Percentiles rank a stretch among this genome's conserved stretches.
Conservation (phyloP, 208 protist genomes). For the Acanthamoeba culbertsoni region DNA sequence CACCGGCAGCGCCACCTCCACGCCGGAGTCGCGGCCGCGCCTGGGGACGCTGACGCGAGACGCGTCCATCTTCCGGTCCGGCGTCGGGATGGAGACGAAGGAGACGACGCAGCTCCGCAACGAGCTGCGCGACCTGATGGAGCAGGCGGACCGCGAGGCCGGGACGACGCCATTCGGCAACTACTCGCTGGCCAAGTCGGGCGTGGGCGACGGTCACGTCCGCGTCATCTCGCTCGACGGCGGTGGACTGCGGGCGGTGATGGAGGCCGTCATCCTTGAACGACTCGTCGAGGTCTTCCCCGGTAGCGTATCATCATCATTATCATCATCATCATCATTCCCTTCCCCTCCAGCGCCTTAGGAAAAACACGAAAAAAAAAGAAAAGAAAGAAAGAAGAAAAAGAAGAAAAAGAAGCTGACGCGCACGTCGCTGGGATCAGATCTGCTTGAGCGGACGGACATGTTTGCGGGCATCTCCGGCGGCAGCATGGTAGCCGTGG, state of each 20-base stretch:
- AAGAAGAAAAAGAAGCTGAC: not conserved
- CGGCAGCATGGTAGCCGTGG: conserved; percentile 29
- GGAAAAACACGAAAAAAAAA: too few species aligned
- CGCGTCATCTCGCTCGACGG: conserved; percentile 39
- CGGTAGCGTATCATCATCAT: not conserved
- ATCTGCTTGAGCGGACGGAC: conserved; percentile 28
- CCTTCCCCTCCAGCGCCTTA: too few species aligned
- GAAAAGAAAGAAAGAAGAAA: too few species aligned
- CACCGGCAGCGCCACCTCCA: not conserved
- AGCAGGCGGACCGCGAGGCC: not conserved
- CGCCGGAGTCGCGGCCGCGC: not conserved
- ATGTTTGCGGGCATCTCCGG: conserved; percentile 44
- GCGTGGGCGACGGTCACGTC: conserved; percentile 22
- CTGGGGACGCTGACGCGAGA: not conserved
- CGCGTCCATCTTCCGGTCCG: conserved; percentile 12
- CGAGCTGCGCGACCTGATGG: conserved; percentile 12
- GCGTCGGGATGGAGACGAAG: conserved; percentile 8
- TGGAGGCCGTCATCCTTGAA: conserved; percentile 60
- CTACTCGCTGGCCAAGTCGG: conserved; percentile 27
- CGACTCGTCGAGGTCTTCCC: not conserved
- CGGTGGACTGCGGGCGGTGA: not conserved
- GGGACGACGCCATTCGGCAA: conserved; percentile 2
- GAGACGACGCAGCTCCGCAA: conserved; percentile 29
- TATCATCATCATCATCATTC: not conserved
- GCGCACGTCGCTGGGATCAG: not conserved